These are phyloP conservation scores for Xylaria sp. DNA, from an alignment of 495 filamentous ascomycete species.

Conservation along the genomic window DNA sequence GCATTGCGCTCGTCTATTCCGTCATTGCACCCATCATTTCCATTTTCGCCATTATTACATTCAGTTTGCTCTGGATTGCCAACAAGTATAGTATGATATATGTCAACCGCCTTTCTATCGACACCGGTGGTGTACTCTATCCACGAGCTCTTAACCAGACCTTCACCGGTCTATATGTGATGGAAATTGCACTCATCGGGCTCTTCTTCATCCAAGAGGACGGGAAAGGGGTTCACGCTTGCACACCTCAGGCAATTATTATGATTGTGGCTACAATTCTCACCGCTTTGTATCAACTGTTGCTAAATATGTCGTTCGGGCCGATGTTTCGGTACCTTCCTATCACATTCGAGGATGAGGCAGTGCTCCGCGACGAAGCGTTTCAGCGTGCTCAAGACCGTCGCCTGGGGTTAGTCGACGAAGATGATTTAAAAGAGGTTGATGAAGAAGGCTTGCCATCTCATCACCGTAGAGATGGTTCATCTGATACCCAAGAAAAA, in stretches of 20 bases:
- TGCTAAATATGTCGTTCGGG: constrained; percentile 84
- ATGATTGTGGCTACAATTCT: constrained; percentile 80
- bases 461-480: constrained; percentile 16
- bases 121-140: constrained; percentile 93
- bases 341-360: constrained; percentile 95
- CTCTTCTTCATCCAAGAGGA: constrained; percentile 87
- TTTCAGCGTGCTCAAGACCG: constrained; percentile 80
- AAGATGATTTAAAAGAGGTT: constrained; percentile 54
- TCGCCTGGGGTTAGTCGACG: constrained; percentile 60
- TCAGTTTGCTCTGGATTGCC: constrained; percentile 92
- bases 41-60: constrained; percentile 93
- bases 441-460: constrained; percentile 38
- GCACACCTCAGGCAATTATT: constrained; percentile 83
- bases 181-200: constrained; percentile 90
- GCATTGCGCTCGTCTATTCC: constrained; percentile 91
- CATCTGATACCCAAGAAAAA: constrained; percentile 30
- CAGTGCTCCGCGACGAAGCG: constrained; percentile 84
- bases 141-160: constrained; percentile 95
- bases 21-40: constrained; percentile 90
- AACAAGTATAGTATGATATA: constrained; percentile 97
- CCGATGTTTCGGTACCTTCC: constrained; percentile 89
- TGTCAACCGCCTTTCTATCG: constrained; percentile 86
- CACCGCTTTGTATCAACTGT: constrained; percentile 80
- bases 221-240: constrained; percentile 62
- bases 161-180: constrained; percentile 92